These are phyloP conservation scores for Lepidium campestre DNA, from an alignment of 441 rosid genomes.

Conservation along the genomic window DNA sequence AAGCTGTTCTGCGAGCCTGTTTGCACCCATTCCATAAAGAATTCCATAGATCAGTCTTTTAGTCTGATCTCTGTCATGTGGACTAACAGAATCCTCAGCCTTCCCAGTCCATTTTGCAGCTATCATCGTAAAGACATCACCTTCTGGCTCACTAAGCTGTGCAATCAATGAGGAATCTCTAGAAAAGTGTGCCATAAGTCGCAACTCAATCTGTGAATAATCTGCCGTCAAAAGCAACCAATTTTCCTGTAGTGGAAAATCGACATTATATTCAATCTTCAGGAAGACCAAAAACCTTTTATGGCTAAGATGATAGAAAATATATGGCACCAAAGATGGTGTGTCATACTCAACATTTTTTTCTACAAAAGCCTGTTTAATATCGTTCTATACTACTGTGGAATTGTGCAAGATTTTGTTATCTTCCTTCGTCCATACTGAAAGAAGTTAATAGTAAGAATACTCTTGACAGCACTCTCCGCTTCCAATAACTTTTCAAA, in stretches of 20 bases:
- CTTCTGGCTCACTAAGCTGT: conserved; percentile 69
- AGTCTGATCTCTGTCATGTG: conserved; percentile 80
- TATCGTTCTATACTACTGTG: background rate
- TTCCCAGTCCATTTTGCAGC: conserved; percentile 88
- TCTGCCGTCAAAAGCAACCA: conserved; percentile 92
- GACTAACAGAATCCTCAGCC: conserved; percentile 51
- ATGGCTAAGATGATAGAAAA: background rate
- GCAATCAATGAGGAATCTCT: conserved; percentile 69
- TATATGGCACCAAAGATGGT: background rate
- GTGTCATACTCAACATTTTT: background rate
- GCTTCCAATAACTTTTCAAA: background rate
- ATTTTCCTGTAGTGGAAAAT: conserved; percentile 61
- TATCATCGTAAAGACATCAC: conserved; percentile 90
- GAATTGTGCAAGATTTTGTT: background rate
- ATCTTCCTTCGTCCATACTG: background rate
- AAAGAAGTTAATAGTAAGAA: background rate
- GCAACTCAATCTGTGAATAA: conserved; percentile 96
- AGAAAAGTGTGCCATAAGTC: conserved; percentile 95
- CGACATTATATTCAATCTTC: conserved; percentile 2
- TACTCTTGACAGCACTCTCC: background rate
- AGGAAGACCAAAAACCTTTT: background rate
- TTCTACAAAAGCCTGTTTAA: background rate
- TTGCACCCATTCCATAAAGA: conserved; percentile 99
- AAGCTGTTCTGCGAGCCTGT: conserved; percentile 78
- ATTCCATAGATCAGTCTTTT: conserved; percentile 94